phyloP scores from a whole-genome alignment of 2,329 filamentous ascomycete genomes.

The Cadophora luteo-olivacea region DNA sequence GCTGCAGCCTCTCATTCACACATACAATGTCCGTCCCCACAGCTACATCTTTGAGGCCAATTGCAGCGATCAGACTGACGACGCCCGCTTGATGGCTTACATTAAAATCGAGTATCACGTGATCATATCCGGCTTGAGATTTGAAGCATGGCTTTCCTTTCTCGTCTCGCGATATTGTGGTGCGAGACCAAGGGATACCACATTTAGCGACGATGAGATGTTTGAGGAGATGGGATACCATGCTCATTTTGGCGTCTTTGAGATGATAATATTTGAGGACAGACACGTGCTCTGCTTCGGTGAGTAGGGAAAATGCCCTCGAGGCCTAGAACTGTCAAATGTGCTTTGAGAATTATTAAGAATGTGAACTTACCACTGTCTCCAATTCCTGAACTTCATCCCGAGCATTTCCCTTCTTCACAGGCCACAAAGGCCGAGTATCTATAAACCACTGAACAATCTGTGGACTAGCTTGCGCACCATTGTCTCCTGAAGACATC shows the following conservation, averaged over 20 bases:
- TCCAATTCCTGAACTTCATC: constrained; percentile 47
- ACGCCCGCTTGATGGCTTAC: constrained; percentile 80
- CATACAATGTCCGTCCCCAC: constrained; percentile 81
- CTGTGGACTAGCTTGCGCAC: constrained; percentile 29
- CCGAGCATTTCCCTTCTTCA: constrained; percentile 45
- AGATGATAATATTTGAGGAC: constrained; percentile 69
- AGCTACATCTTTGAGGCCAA: constrained; percentile 47
- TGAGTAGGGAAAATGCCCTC: constrained; percentile 59
- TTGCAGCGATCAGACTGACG: constrained; percentile 66
- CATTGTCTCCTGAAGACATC: neutral
- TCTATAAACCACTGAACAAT: constrained; percentile 69
- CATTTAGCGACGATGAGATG: constrained; percentile 69
- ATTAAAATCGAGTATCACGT: constrained; percentile 65
- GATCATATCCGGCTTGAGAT: constrained; percentile 5
- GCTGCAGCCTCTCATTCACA: constrained; percentile 70
- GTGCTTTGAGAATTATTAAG: neutral
- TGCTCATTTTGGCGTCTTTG: constrained; percentile 75
- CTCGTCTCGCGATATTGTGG: constrained; percentile 61
- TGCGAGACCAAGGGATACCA: constrained; percentile 64
- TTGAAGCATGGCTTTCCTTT: constrained; percentile 52
- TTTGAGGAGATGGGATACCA: constrained; percentile 77
- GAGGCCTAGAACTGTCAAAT: constrained; percentile 52
- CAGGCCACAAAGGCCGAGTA: constrained; percentile 64
- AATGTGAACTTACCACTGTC: constrained; percentile 35
- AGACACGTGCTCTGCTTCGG: constrained; percentile 59